Conservation (phyloP, 73 alveolate genomes). For the Paramecium primaurelia region DNA sequence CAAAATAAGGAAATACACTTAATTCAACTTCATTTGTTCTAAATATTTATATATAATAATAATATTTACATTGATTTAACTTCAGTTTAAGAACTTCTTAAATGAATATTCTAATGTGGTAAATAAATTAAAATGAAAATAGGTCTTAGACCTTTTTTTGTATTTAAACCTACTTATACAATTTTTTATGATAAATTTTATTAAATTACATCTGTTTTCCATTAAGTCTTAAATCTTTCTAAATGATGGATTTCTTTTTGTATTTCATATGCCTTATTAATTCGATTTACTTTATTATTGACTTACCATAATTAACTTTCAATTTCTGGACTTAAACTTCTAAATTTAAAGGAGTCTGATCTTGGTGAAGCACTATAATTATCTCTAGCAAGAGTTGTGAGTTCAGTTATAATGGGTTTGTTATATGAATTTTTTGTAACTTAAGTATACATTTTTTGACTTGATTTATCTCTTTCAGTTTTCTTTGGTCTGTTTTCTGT, state of each 20-base stretch:
- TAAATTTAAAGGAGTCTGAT: background rate
- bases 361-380: background rate
- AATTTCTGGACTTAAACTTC: constrained; percentile 8
- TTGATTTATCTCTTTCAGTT: background rate
- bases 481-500: background rate
- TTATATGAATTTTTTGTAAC: background rate
- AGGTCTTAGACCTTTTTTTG: background rate
- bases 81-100: constrained; percentile 27
- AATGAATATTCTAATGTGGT: background rate
- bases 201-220: background rate
- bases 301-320: background rate
- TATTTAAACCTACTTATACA: background rate
- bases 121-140: background rate
- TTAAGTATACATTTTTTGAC: background rate
- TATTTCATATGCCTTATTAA: constrained; percentile 18
- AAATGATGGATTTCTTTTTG: background rate
- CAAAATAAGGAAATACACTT: background rate
- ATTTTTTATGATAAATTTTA: background rate
- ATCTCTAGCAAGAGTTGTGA: background rate
- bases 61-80: background rate
- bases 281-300: background rate
- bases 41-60: background rate
- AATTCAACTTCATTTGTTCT: constrained; percentile 10
- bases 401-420: background rate
- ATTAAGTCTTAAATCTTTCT: constrained; percentile 5